Conservation (phyloP, 208 protist genomes). For the Borovskyia barvae region DNA sequence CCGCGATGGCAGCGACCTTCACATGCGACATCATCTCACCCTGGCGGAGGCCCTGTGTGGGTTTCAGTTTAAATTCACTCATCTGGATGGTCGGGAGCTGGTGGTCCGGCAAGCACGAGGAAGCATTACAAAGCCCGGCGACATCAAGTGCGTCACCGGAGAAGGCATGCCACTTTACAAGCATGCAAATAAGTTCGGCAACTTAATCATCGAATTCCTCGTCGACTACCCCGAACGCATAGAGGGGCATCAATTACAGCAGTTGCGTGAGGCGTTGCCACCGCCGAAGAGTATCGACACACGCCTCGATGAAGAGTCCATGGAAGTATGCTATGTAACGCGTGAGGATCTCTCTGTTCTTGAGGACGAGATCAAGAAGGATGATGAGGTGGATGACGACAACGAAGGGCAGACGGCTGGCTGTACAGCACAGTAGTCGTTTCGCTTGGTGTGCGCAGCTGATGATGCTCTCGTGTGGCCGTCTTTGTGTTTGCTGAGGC, state of each 20-base stretch:
- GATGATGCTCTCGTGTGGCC: background rate
- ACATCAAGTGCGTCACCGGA: conserved; percentile 52
- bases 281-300: conserved; percentile 37
- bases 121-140: conserved; percentile 68
- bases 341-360: conserved; percentile 37
- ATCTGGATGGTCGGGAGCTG: conserved; percentile 89
- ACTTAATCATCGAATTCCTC: conserved; percentile 71
- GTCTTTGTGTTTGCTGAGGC: background rate
- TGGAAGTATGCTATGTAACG: conserved; percentile 55
- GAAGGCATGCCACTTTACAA: conserved; percentile 76
- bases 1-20: conserved; percentile 90
- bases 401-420: conserved; percentile 31
- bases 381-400: conserved; percentile 53
- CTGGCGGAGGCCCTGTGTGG: conserved; percentile 95
- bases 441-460: background rate
- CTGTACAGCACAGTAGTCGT: conserved; percentile 48
- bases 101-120: conserved; percentile 72
- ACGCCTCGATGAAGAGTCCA: conserved; percentile 9
- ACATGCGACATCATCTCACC: conserved; percentile 85
- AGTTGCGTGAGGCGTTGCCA: conserved; percentile 48
- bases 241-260: conserved; percentile 32
- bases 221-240: conserved; percentile 61
- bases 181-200: conserved; percentile 40
- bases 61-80: conserved; percentile 85
- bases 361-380: conserved; percentile 36